A percentile compares a stretch with the other conserved stretches of the same genome.
Evolutionary conservation across 805 yeast genomes (phyloP).

Genomic region (Tetrapisispora taiwanensis): DNA sequence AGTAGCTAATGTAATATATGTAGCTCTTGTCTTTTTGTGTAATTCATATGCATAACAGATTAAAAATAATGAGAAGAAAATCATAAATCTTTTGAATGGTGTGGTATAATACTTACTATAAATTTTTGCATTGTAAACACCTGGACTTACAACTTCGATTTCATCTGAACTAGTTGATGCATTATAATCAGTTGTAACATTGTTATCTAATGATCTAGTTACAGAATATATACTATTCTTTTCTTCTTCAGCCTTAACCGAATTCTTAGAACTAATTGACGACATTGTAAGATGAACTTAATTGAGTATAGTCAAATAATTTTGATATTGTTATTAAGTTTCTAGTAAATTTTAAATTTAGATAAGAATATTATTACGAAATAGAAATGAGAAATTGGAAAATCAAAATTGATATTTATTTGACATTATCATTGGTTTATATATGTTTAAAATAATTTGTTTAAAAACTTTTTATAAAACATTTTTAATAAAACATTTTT

Average conservation of each 20-base stretch:
- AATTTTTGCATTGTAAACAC: constrained; percentile 48
- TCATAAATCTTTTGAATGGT: constrained; percentile 28
- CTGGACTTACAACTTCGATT: constrained; percentile 19
- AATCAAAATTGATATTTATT: no score
- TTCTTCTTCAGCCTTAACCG: neutral
- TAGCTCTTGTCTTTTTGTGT: constrained; percentile 40
- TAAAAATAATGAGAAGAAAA: constrained; percentile 42
- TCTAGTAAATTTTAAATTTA: no score
- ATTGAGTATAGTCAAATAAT: no score
- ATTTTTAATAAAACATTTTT: no score
- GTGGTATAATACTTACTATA: constrained; percentile 43
- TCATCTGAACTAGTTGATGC: neutral
- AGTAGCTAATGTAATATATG: constrained; percentile 40
- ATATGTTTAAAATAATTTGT: no score
- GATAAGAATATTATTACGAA: no score
- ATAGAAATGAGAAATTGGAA: no score
- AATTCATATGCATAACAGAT: constrained; percentile 52
- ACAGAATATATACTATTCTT: neutral
- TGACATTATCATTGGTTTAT: no score
- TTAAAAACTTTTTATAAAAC: no score
- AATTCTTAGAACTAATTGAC: no score
- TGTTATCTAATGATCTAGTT: neutral
- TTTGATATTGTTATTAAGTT: no score
- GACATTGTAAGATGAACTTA: no score
- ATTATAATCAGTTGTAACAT: neutral